Evolutionary conservation across 1,284 basidiomycete species (phyloP), one percentile per base, ranked within the genome.

Genomic region (Ustilago esculenta): DNA sequence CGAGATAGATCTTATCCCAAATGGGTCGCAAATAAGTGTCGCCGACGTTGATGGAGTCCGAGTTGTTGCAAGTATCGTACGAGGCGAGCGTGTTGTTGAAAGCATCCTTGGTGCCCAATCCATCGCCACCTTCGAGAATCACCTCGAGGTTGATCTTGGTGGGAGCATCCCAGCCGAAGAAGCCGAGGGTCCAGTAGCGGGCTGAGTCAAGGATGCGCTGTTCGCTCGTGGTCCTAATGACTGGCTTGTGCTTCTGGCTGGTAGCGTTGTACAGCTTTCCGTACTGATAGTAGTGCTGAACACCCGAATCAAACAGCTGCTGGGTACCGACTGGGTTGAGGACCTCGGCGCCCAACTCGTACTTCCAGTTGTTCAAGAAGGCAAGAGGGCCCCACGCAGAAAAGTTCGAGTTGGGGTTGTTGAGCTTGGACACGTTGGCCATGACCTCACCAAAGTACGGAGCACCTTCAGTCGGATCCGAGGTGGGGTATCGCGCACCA

Each of bases 121-220:
- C 57, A 12, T 46, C 46, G 12, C 63, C 53, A 17, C 59, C 65
- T 25, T 81, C 79, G 30, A 77, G 50, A 30, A 79, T 61, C 21
- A 81, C 65, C 50, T 79, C 76, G 29, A 81, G 57, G 44, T 81
- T 59, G 66, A 76, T 56, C 52, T 72, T 66, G 35, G 49, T 40
- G 7, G 75, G 57, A 5, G 75, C 76, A 45, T 73, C 65, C 35
- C 49, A 48, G 39, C 72, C 71, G 32, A 75, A 75, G 66, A 76
- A 75, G 20, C 76, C 80, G 3, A 71, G 47, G 30, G 51, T 57
- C 43, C 78, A 89, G 67, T 82, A 91, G 87, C 92, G 90, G 3
- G 90, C 91, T 0, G 92, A 93, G 41, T 93, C 88, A 84, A 94
- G 92, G 11, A 94, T 90, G 5, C 92, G 90, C 37, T 92, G 84